phyloP scores from a whole-genome alignment of 1,284 basidiomycete species.

The Microbotryum silenes-acaulis region DNA sequence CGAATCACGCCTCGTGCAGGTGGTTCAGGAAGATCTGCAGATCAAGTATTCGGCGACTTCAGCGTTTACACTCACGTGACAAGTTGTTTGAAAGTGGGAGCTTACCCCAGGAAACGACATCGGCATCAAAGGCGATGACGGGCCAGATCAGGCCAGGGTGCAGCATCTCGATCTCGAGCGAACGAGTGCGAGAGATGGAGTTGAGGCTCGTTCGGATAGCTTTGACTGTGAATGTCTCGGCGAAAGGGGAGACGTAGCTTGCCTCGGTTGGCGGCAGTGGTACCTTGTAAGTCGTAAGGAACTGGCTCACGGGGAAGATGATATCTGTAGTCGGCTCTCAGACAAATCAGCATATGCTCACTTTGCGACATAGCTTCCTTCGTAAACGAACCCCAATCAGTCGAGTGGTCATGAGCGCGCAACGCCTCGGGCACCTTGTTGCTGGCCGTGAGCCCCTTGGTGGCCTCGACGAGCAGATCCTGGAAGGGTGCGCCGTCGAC shows the following conservation, averaged over 20 bases:
- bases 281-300: constrained; percentile 68
- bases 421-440: constrained; percentile 36
- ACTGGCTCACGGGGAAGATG: constrained; percentile 46
- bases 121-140: constrained; percentile 84
- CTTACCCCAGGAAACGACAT: constrained; percentile 70
- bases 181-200: constrained; percentile 55
- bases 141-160: constrained; percentile 88
- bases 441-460: constrained; percentile 52
- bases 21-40: constrained; percentile 44
- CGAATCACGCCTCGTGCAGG: constrained; percentile 57
- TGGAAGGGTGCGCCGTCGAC: constrained; percentile 75
- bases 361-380: too few species aligned
- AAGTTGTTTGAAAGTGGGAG: background rate
- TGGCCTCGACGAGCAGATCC: constrained; percentile 56
- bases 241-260: constrained; percentile 52
- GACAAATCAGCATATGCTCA: background rate
- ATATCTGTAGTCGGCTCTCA: constrained; percentile 19
- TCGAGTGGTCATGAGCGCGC: constrained; percentile 35
- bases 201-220: constrained; percentile 58
- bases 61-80: background rate
- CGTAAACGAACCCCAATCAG: constrained; percentile 12
- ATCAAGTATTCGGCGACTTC: constrained; percentile 1
- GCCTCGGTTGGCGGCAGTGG: constrained; percentile 49
- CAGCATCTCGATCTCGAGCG: constrained; percentile 60
- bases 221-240: constrained; percentile 52